A percentile compares a stretch with the other conserved stretches of the same genome.
These are phyloP conservation scores for Coemansia sp. DNA, from an alignment of 192 early-diverging fungal species.

Conservation along the genomic window DNA sequence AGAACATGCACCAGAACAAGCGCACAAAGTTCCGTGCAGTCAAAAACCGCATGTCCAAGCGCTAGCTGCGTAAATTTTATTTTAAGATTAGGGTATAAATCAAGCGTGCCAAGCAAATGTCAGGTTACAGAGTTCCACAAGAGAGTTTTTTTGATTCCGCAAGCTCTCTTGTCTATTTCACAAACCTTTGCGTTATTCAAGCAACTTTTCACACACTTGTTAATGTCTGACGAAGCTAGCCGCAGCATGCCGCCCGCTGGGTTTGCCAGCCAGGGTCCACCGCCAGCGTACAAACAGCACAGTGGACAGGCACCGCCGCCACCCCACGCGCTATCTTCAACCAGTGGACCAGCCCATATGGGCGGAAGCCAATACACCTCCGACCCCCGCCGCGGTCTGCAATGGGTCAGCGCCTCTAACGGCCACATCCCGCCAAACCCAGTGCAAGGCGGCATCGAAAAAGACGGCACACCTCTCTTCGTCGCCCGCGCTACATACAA, in stretches of 20 bases:
- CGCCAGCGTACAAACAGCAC: constrained; percentile 11
- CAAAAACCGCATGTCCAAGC: constrained; percentile 31
- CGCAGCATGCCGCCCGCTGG: background rate
- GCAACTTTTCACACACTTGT: too few relatives aligned
- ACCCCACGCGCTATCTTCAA: background rate
- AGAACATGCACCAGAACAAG: constrained; percentile 13
- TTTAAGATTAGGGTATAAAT: background rate
- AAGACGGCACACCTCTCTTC: constrained; percentile 60
- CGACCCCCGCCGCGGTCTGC: constrained; percentile 11
- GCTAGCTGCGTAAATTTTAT: background rate
- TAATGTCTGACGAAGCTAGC: too few relatives aligned
- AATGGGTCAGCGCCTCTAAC: constrained; percentile 46
- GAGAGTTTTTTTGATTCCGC: too few relatives aligned
- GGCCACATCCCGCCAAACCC: constrained; percentile 54
- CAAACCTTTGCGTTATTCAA: too few relatives aligned
- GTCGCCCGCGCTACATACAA: constrained; percentile 58
- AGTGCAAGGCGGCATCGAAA: constrained; percentile 62
- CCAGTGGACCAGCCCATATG: background rate
- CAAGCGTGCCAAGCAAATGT: too few relatives aligned
- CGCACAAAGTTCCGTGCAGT: constrained; percentile 34
- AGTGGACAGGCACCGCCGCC: constrained; percentile 21
- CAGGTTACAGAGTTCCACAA: too few relatives aligned
- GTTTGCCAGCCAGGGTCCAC: background rate
- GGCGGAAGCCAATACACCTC: constrained; percentile 8
- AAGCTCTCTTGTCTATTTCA: too few relatives aligned